Base-by-base conservation (phyloP, 441 rosid genomes). In the Mallotus japonicus region DNA sequence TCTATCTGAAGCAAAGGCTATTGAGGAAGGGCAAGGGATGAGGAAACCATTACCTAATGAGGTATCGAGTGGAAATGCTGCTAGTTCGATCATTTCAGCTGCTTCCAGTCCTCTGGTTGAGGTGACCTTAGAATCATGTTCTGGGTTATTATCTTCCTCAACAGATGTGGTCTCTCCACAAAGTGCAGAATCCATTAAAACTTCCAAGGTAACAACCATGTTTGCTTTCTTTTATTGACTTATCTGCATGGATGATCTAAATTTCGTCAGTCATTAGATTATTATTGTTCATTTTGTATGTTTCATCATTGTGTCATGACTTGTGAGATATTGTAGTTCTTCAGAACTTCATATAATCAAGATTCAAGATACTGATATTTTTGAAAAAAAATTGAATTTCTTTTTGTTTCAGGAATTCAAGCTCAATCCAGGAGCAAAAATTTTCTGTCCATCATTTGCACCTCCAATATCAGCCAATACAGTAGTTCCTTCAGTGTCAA, bases 351-450 rank as follows among this genome's bases (percentile, higher is more conserved):
- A 37, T 28, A 54, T 28, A 58, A 67, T 24, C 55, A 16, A 24
- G 28, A 24, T 24, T 24, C 28, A 24, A 24, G 47, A 16, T 42
- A 22, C 65, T 73, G 49, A 53, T 68, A 49, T 32, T 44, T 50
- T 0, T 2, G 0, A 16, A 7, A 1, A 15, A 15, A 34, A 34
- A 32, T 19, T 11, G 65, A 24, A 47, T 60, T 19, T 53, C 62
- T 28, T 75, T 51, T 63, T 73, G 70, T 63, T 74, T 58, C 83
- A 92, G 98, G 98, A 85, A 66, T 92, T 85, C 83, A 93, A 88
- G 84, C 93, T 93, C 74, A 93, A 93, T 75, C 92, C 98, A 24
- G 89, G 76, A 65, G 98, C 98, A 71, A 90, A 88, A 83, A 75
- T 78, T 55, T 93, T 91, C 82, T 88, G 89, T 73, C 98, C 98